Evolutionary conservation across 2,329 filamentous ascomycete genomes (phyloP), one percentile per base, ranked within the genome.

Genomic region (Aspergillus thermomutatus): DNA sequence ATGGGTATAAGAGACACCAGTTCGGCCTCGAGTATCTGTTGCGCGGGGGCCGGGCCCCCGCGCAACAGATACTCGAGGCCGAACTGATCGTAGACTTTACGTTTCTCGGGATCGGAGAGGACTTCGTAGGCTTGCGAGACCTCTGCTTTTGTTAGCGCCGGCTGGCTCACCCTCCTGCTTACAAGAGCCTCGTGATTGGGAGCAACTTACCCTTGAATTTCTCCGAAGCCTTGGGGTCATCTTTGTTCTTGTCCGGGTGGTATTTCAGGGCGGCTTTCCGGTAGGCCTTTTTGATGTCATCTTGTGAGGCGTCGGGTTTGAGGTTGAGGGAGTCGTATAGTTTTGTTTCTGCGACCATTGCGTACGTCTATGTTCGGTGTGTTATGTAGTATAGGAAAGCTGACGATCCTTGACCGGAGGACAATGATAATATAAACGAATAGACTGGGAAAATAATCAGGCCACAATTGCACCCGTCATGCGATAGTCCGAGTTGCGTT

Each of bases 81-180:
- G 75, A 88, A 97, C 72, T 93, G 88, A 73, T 99, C 94, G 74
- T 99, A 99, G 45, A 88, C 87, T 76, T 96, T 94, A 69, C 94
- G 89, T 79, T 97, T 99, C 73, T 97, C 92, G 58, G 93, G 92
- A 69, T 99, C 94, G 60, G 91, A 96, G 3, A 99, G 87, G 66
- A 99, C 96, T 78, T 99, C 94, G 79, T 97, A 99, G 56, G 94
- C 94, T 79, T 97, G 92, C 1, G 92, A 96, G 63, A 92, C 90
- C 75, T 97, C 94, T 84, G 60, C 43, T 21, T 25, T 25, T 46
- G 43, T 23, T 23, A 46, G 43, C 21, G 14, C 40, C n/a, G n/a
- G n/a, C n/a, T n/a, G 11, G 31, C 14, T 17, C 31, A 17, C 14
- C 31, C 31, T 37, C 3, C 14, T 34, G 14, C 17, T 11, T 11